A percentile compares a stretch with the other conserved stretches of the same genome.
Conservation (phyloP, 768 basidiomycete genomes). For the Lactifluus hygrophoroides region DNA sequence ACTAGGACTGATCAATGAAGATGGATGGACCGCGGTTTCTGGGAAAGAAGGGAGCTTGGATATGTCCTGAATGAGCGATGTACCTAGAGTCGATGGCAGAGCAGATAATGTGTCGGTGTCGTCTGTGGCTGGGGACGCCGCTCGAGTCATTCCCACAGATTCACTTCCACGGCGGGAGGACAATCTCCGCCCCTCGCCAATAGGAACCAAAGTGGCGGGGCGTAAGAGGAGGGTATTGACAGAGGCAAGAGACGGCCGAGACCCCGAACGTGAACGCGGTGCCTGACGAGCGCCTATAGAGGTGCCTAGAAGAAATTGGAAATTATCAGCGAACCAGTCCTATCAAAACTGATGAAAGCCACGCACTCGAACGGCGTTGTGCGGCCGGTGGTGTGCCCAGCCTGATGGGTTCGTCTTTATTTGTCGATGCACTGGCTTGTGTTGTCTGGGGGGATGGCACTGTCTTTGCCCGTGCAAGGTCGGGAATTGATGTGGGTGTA, state of each 20-base stretch:
- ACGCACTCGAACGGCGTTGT: neutral
- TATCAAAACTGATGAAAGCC: neutral
- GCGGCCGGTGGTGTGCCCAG: neutral
- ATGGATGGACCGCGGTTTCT: constrained; percentile 1
- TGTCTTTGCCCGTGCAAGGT: neutral
- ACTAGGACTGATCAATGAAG: neutral
- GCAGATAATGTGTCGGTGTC: neutral
- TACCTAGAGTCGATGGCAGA: constrained; percentile 1
- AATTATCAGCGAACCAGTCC: neutral
- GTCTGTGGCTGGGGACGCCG: neutral
- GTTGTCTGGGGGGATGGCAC: neutral
- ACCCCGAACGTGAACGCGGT: constrained; percentile 3
- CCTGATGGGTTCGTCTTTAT: neutral
- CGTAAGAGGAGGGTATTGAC: constrained; percentile 12
- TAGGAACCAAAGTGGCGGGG: constrained; percentile 12
- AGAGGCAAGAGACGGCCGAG: constrained; percentile 11
- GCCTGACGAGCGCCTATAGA: neutral
- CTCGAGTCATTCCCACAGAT: neutral
- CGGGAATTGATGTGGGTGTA: neutral
- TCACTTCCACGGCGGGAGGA: neutral
- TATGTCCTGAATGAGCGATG: neutral
- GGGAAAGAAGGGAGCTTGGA: constrained; percentile 13
- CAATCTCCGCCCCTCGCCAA: neutral
- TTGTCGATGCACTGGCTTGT: neutral
- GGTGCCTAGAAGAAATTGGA: neutral